Conservation (phyloP, 192 early-diverging fungal species). For the Entomortierella parvispora region DNA sequence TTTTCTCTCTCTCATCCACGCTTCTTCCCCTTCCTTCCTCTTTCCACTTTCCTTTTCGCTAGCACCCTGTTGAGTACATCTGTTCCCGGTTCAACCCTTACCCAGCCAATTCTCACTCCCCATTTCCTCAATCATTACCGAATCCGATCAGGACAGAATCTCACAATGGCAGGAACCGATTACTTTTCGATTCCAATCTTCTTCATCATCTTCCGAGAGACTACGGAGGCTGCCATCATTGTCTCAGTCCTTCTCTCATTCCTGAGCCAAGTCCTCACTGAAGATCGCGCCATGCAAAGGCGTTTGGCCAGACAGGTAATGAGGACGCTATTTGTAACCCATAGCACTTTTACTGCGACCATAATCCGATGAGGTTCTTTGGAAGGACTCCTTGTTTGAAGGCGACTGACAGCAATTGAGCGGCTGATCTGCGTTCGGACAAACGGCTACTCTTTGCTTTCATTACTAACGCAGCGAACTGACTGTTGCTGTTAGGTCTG, state of each 20-base stretch:
- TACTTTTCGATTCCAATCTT: constrained; percentile 66
- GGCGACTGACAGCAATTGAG: too few species aligned
- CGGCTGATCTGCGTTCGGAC: too few species aligned
- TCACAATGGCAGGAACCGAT: constrained; percentile 3
- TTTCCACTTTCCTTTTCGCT: not conserved
- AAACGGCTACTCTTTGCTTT: too few species aligned
- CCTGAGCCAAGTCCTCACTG: constrained; percentile 27
- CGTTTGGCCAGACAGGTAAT: constrained; percentile 36
- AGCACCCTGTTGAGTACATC: not conserved
- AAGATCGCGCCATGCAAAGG: constrained; percentile 15
- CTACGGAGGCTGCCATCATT: constrained; percentile 87
- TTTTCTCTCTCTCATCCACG: not conserved
- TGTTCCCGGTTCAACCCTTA: too few species aligned
- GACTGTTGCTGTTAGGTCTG: too few species aligned
- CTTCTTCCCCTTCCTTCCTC: not conserved
- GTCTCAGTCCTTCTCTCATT: constrained; percentile 86
- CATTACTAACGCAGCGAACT: too few species aligned
- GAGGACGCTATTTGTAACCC: not conserved
- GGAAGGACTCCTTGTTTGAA: too few species aligned
- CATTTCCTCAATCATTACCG: not conserved
- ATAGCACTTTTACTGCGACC: not conserved
- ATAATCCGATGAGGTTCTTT: constrained; percentile 49
- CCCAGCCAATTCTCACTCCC: not conserved
- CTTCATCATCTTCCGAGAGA: constrained; percentile 83
- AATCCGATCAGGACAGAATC: constrained; percentile 2